A percentile compares a stretch with the other conserved stretches of the same genome.
These are phyloP conservation scores for Lasiodiplodia theobromae DNA, from an alignment of 2,329 filamentous ascomycete genomes.

Conservation along the genomic window DNA sequence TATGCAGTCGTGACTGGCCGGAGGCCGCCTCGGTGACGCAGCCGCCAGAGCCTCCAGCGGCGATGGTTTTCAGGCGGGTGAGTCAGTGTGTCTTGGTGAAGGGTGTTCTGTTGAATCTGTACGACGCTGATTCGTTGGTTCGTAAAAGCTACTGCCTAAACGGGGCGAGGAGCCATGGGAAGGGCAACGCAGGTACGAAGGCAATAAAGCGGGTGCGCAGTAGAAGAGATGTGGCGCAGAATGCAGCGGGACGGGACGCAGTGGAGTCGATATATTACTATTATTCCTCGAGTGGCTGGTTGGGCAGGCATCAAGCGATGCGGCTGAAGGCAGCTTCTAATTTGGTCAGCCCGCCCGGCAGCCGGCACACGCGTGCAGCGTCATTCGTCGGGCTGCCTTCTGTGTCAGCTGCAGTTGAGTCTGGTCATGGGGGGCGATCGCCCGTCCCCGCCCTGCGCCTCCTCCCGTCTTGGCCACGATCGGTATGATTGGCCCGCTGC, in stretches of 20 bases:
- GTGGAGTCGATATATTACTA: conserved; percentile 4
- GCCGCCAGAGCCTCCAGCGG: conserved; percentile 1
- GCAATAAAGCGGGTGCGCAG: not conserved
- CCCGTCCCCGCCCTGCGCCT: not conserved
- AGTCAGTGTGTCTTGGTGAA: conserved; percentile 15
- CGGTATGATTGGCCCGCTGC: not conserved
- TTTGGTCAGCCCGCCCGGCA: not conserved
- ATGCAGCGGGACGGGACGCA: conserved; percentile 5
- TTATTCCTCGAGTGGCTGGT: not conserved
- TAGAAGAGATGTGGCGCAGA: not conserved
- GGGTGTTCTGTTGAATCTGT: not conserved
- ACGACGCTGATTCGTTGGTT: not conserved
- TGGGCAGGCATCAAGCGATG: not conserved
- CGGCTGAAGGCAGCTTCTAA: conserved; percentile 4
- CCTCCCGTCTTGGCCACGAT: not conserved
- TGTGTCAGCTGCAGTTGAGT: conserved; percentile 10
- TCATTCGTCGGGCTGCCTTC: no score
- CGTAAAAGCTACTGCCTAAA: conserved; percentile 7
- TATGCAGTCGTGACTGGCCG: not conserved
- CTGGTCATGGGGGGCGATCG: conserved; percentile 6
- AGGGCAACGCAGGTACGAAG: not conserved
- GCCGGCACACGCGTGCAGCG: not conserved
- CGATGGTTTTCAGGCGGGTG: conserved; percentile 8
- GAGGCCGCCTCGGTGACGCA: conserved; percentile 24
- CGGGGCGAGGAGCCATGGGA: not conserved